Evolutionary conservation across 1,284 basidiomycete genomes (phyloP).

Genomic region (Sporisorium iseilematis-ciliati): DNA sequence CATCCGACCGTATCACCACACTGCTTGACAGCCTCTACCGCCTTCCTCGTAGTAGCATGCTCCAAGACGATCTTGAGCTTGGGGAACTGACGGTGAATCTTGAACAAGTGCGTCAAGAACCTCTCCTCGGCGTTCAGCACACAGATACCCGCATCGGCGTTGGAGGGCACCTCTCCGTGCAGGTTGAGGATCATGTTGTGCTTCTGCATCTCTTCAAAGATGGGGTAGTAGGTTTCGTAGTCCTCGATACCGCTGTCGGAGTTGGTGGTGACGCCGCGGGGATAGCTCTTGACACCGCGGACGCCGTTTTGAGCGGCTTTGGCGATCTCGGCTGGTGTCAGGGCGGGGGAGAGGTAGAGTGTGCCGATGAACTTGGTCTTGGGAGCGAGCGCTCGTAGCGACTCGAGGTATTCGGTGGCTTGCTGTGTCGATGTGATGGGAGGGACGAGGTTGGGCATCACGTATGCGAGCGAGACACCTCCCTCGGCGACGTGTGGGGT

Average conservation of each 20-base stretch:
- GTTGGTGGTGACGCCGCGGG: conserved; percentile 97
- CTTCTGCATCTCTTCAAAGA: conserved; percentile 95
- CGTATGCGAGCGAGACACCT: conserved; percentile 91
- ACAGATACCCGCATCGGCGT: conserved; percentile 84
- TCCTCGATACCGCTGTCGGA: conserved; percentile 96
- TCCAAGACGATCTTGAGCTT: conserved; percentile 94
- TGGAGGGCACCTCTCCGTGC: conserved; percentile 97
- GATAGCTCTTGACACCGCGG: conserved; percentile 93
- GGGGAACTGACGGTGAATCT: conserved; percentile 89
- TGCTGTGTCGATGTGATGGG: conserved; percentile 88
- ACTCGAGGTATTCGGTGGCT: conserved; percentile 83
- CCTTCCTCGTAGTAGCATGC: conserved; percentile 96
- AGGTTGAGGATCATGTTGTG: conserved; percentile 94
- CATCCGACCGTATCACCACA: conserved; percentile 84
- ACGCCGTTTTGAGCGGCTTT: conserved; percentile 75
- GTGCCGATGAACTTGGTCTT: conserved; percentile 92
- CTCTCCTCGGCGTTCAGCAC: conserved; percentile 92
- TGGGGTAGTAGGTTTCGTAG: conserved; percentile 92
- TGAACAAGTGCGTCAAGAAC: conserved; percentile 88
- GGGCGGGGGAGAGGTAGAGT: conserved; percentile 88
- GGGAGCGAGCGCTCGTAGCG: conserved; percentile 82
- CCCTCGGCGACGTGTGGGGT: conserved; percentile 90
- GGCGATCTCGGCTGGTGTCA: conserved; percentile 90
- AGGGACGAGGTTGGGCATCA: conserved; percentile 97
- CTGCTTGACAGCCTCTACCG: conserved; percentile 79